phyloP scores from a whole-genome alignment of 1,139 yeast species.

The Hanseniaspora gamundiae region DNA sequence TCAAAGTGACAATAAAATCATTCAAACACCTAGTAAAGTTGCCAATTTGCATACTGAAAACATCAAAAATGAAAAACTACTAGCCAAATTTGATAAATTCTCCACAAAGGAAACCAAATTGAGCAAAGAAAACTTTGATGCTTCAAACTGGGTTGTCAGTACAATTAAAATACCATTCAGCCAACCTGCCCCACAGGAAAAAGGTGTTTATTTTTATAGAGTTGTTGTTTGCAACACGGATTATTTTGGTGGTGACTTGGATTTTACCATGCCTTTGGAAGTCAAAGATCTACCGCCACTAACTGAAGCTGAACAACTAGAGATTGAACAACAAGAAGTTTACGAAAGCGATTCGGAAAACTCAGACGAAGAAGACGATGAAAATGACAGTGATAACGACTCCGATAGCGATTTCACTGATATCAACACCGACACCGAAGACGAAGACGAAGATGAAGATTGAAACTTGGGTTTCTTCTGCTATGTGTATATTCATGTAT shows the following conservation, averaged over 20 bases:
- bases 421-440: constrained; percentile 32
- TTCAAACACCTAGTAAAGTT: constrained; percentile 53
- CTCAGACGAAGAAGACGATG: constrained; percentile 26
- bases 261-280: constrained; percentile 49
- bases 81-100: constrained; percentile 17
- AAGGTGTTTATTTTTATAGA: constrained; percentile 55
- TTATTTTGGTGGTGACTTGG: constrained; percentile 62
- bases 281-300: constrained; percentile 39
- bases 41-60: constrained; percentile 23
- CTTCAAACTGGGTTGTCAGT: constrained; percentile 42
- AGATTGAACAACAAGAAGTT: constrained; percentile 15
- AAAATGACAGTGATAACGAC: constrained; percentile 28
- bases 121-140: constrained; percentile 22
- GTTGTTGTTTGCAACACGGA: constrained; percentile 50
- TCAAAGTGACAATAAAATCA: constrained; percentile 68
- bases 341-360: constrained; percentile 14
- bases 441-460: constrained; percentile 9
- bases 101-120: constrained; percentile 14
- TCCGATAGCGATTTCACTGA: constrained; percentile 28
- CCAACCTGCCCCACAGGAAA: constrained; percentile 56
- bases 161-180: constrained; percentile 65
- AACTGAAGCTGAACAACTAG: constrained; percentile 5
- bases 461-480: not conserved
- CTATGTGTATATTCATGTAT: no score
- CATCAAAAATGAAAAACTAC: constrained; percentile 1